phyloP scores from a whole-genome alignment of 2,329 filamentous ascomycete genomes.

The Botrytis squamosa region DNA sequence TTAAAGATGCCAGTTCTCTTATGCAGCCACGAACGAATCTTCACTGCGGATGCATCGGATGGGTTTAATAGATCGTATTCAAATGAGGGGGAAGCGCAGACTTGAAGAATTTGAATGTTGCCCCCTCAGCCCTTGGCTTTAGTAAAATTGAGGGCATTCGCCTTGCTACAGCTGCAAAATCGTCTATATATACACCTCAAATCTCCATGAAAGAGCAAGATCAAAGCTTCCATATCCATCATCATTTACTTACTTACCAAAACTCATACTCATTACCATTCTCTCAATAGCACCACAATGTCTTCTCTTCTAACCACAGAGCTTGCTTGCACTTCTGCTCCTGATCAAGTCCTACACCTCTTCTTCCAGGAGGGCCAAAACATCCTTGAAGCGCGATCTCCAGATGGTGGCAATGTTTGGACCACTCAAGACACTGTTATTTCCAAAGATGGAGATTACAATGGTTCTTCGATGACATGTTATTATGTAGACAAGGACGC shows the following conservation, averaged over 20 bases:
- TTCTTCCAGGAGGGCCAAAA: slow-evolving; percentile 12
- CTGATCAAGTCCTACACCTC: slow-evolving; percentile 8
- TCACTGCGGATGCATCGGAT: not conserved
- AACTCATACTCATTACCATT: not conserved
- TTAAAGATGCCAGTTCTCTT: not conserved
- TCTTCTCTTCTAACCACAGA: slow-evolving; percentile 12
- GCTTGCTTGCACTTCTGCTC: slow-evolving; percentile 5
- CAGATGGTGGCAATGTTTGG: slow-evolving; percentile 13
- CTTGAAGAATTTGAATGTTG: not conserved
- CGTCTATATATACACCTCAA: slow-evolving; percentile 10
- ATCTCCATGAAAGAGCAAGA: not conserved
- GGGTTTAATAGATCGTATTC: not conserved
- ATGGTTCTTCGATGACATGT: slow-evolving; percentile 10
- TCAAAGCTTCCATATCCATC: not conserved
- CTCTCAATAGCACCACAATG: slow-evolving; percentile 2
- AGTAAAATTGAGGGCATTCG: not conserved
- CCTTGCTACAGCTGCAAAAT: not conserved
- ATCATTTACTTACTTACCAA: not conserved
- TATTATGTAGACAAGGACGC: slow-evolving; percentile 20
- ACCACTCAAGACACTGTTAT: slow-evolving; percentile 14
- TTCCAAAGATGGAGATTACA: slow-evolving; percentile 8
- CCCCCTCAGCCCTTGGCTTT: not conserved
- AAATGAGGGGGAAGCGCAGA: slow-evolving; percentile 2
- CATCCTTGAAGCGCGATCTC: slow-evolving; percentile 14
- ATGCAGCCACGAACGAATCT: not conserved